Conservation (phyloP, 2,329 filamentous ascomycete species). For the Didymella arachidicola region DNA sequence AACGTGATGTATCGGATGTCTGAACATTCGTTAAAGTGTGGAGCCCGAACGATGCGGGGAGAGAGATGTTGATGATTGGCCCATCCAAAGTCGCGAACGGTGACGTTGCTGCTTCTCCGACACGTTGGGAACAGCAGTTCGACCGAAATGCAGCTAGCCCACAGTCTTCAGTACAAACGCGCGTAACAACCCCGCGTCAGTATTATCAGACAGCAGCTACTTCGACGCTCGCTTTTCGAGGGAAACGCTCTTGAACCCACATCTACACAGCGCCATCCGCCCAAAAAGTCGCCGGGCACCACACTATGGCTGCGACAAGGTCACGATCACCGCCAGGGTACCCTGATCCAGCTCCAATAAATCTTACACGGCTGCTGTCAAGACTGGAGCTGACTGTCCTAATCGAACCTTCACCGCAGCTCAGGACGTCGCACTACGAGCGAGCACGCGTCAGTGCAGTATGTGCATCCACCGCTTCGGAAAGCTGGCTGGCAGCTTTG, state of each 20-base stretch:
- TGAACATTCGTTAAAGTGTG: too few relatives aligned
- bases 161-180: background rate
- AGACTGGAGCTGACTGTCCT: slow-evolving; percentile 72
- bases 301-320: slow-evolving; percentile 30
- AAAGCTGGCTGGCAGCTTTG: background rate
- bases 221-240: background rate
- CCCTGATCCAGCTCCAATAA: slow-evolving; percentile 44
- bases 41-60: slow-evolving; percentile 6
- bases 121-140: background rate
- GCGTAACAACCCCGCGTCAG: background rate
- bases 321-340: slow-evolving; percentile 34
- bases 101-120: slow-evolving; percentile 13
- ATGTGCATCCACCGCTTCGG: slow-evolving; percentile 30
- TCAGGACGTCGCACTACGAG: slow-evolving; percentile 71
- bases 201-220: background rate
- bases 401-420: slow-evolving; percentile 64
- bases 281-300: background rate
- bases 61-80: slow-evolving; percentile 1
- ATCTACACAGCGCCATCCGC: background rate
- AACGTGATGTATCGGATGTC: background rate
- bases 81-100: background rate
- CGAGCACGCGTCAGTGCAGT: slow-evolving; percentile 66
- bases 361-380: slow-evolving; percentile 70
- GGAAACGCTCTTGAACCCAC: background rate
- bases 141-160: background rate